These are phyloP conservation scores for Jimgerdemannia flammicorona DNA, from an alignment of 192 early-diverging fungal species.

Conservation along the genomic window DNA sequence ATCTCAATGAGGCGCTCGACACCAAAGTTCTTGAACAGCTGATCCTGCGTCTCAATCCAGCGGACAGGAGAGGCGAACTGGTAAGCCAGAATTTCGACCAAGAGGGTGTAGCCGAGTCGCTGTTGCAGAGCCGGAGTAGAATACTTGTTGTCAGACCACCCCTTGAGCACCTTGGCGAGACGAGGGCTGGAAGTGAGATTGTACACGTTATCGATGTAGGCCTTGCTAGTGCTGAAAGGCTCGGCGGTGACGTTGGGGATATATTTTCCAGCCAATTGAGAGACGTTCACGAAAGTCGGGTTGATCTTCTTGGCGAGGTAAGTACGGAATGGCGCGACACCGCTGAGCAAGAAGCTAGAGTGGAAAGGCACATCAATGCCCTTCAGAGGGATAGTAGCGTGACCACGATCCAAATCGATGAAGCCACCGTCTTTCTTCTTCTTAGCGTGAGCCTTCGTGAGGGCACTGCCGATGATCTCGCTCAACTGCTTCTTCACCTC, in stretches of 20 bases:
- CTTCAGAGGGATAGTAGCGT: conserved; percentile 85
- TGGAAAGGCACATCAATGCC: conserved; percentile 99
- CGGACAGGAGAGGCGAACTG: conserved; percentile 92
- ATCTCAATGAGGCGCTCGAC: conserved; percentile 89
- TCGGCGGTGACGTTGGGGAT: conserved; percentile 93
- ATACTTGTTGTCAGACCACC: conserved; percentile 71
- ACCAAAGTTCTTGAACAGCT: conserved; percentile 74
- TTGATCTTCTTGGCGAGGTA: conserved; percentile 84
- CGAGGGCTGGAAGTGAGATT: conserved; percentile 68
- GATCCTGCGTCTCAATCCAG: conserved; percentile 94
- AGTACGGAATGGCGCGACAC: conserved; percentile 89
- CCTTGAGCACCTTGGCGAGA: conserved; percentile 74
- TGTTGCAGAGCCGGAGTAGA: conserved; percentile 77
- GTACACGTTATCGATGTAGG: conserved; percentile 73
- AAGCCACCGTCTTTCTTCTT: conserved; percentile 51
- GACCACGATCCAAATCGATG: conserved; percentile 77
- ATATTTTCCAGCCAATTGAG: conserved; percentile 78
- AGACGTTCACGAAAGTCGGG: conserved; percentile 77
- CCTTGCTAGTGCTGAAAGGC: conserved; percentile 77
- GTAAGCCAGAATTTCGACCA: conserved; percentile 89
- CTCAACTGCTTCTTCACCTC: conserved; percentile 80
- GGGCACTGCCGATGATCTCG: conserved; percentile 69
- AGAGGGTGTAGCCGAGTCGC: conserved; percentile 77
- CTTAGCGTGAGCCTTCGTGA: conserved; percentile 66
- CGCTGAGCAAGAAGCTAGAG: conserved; percentile 87